phyloP scores from a whole-genome alignment of 768 basidiomycete species.

The Udeniomyces megalosporus region DNA sequence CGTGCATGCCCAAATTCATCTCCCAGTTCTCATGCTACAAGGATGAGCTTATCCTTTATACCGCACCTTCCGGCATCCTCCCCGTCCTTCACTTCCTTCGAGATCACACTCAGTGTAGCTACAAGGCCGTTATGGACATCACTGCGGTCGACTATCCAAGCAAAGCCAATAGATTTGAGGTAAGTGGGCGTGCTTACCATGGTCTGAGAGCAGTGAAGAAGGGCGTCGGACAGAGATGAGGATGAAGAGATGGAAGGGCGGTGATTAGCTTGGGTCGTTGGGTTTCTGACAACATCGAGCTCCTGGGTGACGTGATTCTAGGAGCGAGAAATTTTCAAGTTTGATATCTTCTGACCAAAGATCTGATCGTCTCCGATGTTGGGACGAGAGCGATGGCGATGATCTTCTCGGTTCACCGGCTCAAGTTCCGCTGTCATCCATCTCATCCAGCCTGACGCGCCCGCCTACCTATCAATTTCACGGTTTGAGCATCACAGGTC shows the following conservation, averaged over 20 bases:
- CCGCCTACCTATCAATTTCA: too few relatives aligned
- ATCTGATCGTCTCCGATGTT: too few relatives aligned
- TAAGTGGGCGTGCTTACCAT: too few relatives aligned
- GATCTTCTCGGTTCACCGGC: too few relatives aligned
- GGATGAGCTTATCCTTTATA: constrained; percentile 85
- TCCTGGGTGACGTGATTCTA: too few relatives aligned
- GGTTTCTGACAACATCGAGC: too few relatives aligned
- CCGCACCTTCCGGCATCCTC: constrained; percentile 60
- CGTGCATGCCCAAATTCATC: constrained; percentile 89
- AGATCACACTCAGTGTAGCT: constrained; percentile 90
- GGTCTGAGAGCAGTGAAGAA: neutral
- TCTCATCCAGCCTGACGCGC: too few relatives aligned
- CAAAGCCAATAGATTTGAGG: constrained; percentile 64
- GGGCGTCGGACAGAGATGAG: neutral
- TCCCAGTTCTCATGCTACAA: constrained; percentile 95
- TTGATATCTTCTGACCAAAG: too few relatives aligned
- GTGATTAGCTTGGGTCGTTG: neutral
- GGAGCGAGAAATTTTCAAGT: neutral
- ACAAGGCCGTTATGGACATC: constrained; percentile 82
- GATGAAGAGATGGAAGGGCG: neutral
- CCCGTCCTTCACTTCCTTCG: constrained; percentile 82
- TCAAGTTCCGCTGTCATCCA: too few relatives aligned
- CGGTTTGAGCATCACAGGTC: too few relatives aligned
- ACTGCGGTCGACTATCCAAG: constrained; percentile 92
- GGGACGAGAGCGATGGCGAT: too few relatives aligned